These are phyloP conservation scores for Dillenia suffruticosa DNA, from an alignment of 164 flowering plant genomes.

Conservation along the genomic window DNA sequence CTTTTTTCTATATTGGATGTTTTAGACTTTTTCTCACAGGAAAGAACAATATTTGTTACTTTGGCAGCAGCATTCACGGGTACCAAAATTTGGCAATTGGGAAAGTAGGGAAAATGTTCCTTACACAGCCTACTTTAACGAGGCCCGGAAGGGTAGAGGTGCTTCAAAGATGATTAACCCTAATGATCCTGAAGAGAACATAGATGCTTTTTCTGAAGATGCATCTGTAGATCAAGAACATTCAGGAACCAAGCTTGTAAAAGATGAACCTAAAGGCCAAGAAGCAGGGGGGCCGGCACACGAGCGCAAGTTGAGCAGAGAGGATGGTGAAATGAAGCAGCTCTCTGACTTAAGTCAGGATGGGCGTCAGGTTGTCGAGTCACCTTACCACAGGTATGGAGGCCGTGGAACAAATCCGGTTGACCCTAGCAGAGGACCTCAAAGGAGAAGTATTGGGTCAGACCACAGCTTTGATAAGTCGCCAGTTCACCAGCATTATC, in stretches of 20 bases:
- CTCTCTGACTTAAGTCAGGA: constrained; percentile 26
- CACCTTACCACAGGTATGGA: constrained; percentile 20
- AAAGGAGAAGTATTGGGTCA: constrained; percentile 27
- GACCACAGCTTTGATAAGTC: constrained; percentile 47
- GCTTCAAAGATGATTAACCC: constrained; percentile 66
- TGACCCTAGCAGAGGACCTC: constrained; percentile 9
- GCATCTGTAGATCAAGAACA: constrained; percentile 26
- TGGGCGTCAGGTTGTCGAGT: constrained; percentile 14
- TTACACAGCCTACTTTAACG: constrained; percentile 80
- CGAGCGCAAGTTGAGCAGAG: constrained; percentile 32
- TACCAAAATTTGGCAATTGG: constrained; percentile 94
- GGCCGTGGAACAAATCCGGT: constrained; percentile 29
- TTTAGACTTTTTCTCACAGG: too few species aligned
- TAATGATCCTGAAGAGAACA: constrained; percentile 73
- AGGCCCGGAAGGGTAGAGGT: constrained; percentile 63
- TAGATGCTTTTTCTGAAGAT: constrained; percentile 31
- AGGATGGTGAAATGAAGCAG: constrained; percentile 36
- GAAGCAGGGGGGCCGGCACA: constrained; percentile 21
- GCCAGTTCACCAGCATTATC: constrained; percentile 43
- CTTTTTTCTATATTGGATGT: too few species aligned
- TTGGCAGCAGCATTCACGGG: constrained; percentile 59
- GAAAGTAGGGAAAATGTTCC: constrained; percentile 64
- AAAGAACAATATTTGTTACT: constrained; percentile 2
- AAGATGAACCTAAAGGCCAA: constrained; percentile 20
- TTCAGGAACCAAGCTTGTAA: constrained; percentile 22